Evolutionary conservation across 2,329 filamentous ascomycete genomes (phyloP), one percentile per base, ranked within the genome.

Genomic region (Ustilaginoidea virens): DNA sequence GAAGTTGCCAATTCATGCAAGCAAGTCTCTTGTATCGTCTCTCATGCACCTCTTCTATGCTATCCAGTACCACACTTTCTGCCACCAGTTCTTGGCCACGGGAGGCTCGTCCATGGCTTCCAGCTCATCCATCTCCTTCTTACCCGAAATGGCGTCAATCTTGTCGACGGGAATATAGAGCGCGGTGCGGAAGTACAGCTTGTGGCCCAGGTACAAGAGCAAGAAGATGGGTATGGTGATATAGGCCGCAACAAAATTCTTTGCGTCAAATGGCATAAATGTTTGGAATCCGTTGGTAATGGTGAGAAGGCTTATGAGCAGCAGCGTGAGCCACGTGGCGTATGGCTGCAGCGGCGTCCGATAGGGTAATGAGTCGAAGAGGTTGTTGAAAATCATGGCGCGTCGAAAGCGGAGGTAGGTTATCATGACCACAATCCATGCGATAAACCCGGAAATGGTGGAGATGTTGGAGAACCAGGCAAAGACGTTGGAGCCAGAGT

Each of bases 201-300:
- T 75, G 56, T 79, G 75, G 3, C 61, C 69, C 9, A 68, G 5
- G 41, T 77, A 80, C 1, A 78, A 55, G 1, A 57, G 49, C 2
- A 72, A 38, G 48, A 80, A 79, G 39, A 63, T 66, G 25, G 61
- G 74, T 1, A 77, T 55, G 7, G 61, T 76, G 42, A 80, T 60
- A 41, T 74, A 83, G 41, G 53, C 62, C 0, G 69, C 66, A n/a
- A 76, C 34, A 42, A 90, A 90, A 40, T 61, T 60, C 5, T 62
- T 58, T 0, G 63, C 65, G 11, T 60, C 66, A 66, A 74, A 87
- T 17, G 71, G 68, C 47, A 76, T 77, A 47, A 87, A 86, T 10
- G 78, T 67, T 20, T 74, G 66, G 51, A 85, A 87, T 1, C 79
- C 80, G 41, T 82, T 82, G 39, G 80, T 74, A 3, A 86, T 51